phyloP scores from a whole-genome alignment of 1,139 yeast species.

The Pneumocystis murina region DNA sequence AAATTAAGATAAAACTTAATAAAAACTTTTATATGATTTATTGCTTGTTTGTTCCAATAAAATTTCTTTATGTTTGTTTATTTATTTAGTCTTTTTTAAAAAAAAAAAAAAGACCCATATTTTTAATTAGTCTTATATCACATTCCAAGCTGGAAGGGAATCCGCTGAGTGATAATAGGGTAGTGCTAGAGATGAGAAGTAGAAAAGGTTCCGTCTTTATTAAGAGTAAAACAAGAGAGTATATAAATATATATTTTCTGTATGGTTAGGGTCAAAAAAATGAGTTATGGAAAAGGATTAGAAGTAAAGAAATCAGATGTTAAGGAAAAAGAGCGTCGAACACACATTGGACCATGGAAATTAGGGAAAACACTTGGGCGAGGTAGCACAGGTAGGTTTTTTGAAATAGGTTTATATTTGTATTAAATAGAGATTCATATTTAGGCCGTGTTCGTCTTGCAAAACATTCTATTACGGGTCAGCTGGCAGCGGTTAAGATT shows the following conservation, averaged over 20 bases:
- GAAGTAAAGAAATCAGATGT: not conserved
- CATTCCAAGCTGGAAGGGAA: not conserved
- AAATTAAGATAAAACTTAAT: no score
- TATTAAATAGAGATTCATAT: not conserved
- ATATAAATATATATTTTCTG: not conserved
- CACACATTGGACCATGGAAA: conserved; percentile 89
- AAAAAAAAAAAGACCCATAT: conserved; percentile 2
- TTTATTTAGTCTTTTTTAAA: not conserved
- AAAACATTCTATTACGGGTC: conserved; percentile 66
- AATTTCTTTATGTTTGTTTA: no score
- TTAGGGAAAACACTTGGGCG: conserved; percentile 86
- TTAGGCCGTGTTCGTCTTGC: conserved; percentile 67
- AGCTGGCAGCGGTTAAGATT: conserved; percentile 90
- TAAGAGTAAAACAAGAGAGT: not conserved
- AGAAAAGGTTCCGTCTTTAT: not conserved
- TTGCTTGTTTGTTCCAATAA: no score
- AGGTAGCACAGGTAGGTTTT: conserved; percentile 65
- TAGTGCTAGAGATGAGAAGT: not conserved
- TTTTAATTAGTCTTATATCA: not conserved
- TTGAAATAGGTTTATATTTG: not conserved
- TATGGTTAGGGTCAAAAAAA: not conserved
- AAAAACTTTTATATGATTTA: no score
- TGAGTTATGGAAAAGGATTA: not conserved
- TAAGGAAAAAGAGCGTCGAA: conserved; percentile 20
- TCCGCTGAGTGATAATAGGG: not conserved